Evolutionary conservation across 2,329 filamentous ascomycete species (phyloP).

Genomic region (Trichoderma sp.): DNA sequence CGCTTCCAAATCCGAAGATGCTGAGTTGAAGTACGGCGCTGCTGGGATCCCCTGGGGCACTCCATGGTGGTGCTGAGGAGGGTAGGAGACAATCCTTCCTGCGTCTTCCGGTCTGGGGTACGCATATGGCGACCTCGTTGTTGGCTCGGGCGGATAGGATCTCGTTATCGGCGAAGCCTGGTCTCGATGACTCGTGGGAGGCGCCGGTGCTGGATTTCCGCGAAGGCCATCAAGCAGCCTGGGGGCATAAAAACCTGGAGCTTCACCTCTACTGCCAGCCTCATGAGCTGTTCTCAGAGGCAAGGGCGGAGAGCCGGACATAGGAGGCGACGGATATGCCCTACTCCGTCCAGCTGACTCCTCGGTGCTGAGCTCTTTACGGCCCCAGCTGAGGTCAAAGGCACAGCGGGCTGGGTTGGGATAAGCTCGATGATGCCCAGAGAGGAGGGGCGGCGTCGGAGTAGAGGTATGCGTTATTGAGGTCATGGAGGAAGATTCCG

Average conservation of each 20-base stretch:
- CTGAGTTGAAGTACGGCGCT: slow-evolving; percentile 33
- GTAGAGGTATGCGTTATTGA: slow-evolving; percentile 50
- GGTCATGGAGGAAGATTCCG: slow-evolving; percentile 54
- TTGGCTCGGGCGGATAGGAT: slow-evolving; percentile 37
- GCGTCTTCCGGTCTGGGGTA: slow-evolving; percentile 37
- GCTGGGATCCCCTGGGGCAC: slow-evolving; percentile 24
- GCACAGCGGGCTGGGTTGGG: slow-evolving; percentile 59
- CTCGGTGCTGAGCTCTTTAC: slow-evolving; percentile 54
- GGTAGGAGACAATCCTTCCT: slow-evolving; percentile 34
- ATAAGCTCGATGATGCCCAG: slow-evolving; percentile 62
- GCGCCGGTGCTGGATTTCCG: slow-evolving; percentile 40
- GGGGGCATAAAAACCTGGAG: slow-evolving; percentile 47
- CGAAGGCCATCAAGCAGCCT: slow-evolving; percentile 55
- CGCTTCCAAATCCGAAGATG: slow-evolving; percentile 29
- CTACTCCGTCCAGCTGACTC: slow-evolving; percentile 58
- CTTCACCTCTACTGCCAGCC: slow-evolving; percentile 56
- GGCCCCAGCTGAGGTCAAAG: slow-evolving; percentile 48
- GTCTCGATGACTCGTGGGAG: slow-evolving; percentile 34
- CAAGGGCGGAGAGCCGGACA: slow-evolving; percentile 68
- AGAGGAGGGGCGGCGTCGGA: slow-evolving; percentile 48
- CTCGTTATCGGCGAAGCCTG: slow-evolving; percentile 34
- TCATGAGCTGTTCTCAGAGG: slow-evolving; percentile 62
- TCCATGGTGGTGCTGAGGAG: slow-evolving; percentile 32
- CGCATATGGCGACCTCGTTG: slow-evolving; percentile 33
- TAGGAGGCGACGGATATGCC: slow-evolving; percentile 73